Conservation (phyloP, 768 basidiomycete species). For the Sutorius australiensis region DNA sequence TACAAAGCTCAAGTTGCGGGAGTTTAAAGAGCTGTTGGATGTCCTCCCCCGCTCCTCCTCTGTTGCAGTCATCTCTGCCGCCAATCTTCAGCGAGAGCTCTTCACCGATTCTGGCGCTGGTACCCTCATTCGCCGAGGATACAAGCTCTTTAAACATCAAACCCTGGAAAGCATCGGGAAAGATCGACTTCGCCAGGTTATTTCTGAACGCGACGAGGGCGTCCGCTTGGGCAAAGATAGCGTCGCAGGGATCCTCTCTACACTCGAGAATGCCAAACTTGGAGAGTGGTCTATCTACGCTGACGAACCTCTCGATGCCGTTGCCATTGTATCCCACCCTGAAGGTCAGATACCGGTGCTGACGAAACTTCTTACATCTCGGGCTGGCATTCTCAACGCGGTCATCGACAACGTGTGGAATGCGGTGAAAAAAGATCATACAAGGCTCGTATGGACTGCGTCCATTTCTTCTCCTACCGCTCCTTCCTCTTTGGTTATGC, state of each 20-base stretch:
- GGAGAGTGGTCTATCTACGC: slow-evolving; percentile 93
- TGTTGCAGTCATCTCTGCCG: slow-evolving; percentile 94
- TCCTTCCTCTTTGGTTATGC: slow-evolving; percentile 1
- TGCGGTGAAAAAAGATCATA: slow-evolving; percentile 93
- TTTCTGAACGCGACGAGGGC: slow-evolving; percentile 94
- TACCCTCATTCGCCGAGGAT: slow-evolving; percentile 95
- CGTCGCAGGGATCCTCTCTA: slow-evolving; percentile 74
- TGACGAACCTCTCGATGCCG: slow-evolving; percentile 95
- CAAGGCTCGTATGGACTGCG: slow-evolving; percentile 95
- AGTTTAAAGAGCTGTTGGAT: slow-evolving; percentile 98
- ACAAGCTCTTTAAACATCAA: slow-evolving; percentile 92
- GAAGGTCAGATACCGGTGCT: slow-evolving; percentile 85
- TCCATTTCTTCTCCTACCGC: slow-evolving; percentile 42
- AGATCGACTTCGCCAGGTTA: slow-evolving; percentile 90
- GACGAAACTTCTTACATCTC: slow-evolving; percentile 87
- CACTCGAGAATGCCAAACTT: slow-evolving; percentile 61
- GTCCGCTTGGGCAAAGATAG: slow-evolving; percentile 78
- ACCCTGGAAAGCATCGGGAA: slow-evolving; percentile 82
- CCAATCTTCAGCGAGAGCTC: slow-evolving; percentile 92
- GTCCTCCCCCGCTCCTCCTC: slow-evolving; percentile 97
- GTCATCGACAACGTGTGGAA: slow-evolving; percentile 97
- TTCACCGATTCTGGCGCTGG: slow-evolving; percentile 99
- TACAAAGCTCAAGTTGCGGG: slow-evolving; percentile 97
- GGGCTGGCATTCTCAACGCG: slow-evolving; percentile 86
- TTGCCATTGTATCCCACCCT: slow-evolving; percentile 93